Evolutionary conservation across 1,284 basidiomycete species (phyloP).

Genomic region (Peniophora sp.): DNA sequence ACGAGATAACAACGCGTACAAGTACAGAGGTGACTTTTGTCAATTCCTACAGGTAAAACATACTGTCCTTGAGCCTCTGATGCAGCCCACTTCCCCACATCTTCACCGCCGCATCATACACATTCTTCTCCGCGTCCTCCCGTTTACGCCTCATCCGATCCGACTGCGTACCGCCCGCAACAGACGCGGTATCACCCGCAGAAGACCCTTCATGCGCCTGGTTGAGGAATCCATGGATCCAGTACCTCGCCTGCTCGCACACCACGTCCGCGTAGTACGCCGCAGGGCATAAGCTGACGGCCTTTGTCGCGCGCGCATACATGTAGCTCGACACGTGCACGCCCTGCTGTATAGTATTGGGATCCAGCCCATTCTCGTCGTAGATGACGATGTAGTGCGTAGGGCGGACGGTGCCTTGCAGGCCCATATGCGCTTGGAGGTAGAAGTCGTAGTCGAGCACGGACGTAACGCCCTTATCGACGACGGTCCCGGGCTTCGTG

Average conservation of each 20-base stretch:
- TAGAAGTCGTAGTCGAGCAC: conserved; percentile 74
- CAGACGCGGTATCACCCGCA: conserved; percentile 3
- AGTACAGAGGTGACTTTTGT: no score
- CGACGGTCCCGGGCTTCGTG: conserved; percentile 58
- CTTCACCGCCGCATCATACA: conserved; percentile 42
- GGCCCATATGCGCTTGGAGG: conserved; percentile 63
- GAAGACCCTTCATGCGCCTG: conserved; percentile 19
- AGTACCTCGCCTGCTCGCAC: conserved; percentile 65
- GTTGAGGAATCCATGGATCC: conserved; percentile 52
- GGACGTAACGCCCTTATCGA: conserved; percentile 66
- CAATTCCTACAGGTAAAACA: conserved; percentile 60
- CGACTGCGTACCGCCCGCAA: conserved; percentile 4
- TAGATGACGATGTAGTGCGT: conserved; percentile 74
- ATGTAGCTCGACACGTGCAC: conserved; percentile 58
- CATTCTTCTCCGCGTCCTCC: conserved; percentile 36
- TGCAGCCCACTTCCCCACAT: conserved; percentile 64
- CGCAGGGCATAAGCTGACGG: conserved; percentile 67
- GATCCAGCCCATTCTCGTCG: conserved; percentile 55
- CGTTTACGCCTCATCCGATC: conserved; percentile 19
- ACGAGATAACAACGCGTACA: neutral
- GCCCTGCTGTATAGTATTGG: conserved; percentile 64
- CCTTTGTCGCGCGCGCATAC: conserved; percentile 70
- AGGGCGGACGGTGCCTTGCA: conserved; percentile 58
- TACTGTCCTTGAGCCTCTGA: conserved; percentile 42
- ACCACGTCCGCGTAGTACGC: conserved; percentile 75